These are phyloP conservation scores for Fusarium succisae DNA, from an alignment of 2,329 filamentous ascomycete genomes.

Conservation along the genomic window DNA sequence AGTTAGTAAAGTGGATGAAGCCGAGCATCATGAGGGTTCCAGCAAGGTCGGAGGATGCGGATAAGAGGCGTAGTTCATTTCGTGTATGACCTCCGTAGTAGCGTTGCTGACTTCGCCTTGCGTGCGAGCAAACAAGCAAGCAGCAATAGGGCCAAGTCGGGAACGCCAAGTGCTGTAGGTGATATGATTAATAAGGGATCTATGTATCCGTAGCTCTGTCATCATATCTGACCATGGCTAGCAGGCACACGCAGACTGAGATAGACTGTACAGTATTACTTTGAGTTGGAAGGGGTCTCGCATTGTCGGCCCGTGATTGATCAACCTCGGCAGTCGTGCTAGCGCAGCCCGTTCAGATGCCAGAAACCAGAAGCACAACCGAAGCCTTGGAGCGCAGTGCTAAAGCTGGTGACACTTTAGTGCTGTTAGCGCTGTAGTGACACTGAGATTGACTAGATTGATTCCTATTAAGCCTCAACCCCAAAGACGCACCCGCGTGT, in stretches of 20 bases:
- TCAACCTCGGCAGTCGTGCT: constrained; percentile 26
- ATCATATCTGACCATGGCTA: not conserved
- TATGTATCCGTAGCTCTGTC: not conserved
- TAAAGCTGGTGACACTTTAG: constrained; percentile 6
- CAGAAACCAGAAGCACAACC: constrained; percentile 30
- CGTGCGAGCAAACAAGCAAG: not conserved
- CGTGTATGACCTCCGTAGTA: not conserved
- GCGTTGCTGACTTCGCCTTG: constrained; percentile 2
- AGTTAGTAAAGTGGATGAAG: constrained; percentile 29
- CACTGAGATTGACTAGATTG: not conserved
- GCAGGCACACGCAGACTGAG: not conserved
- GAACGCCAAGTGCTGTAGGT: not conserved
- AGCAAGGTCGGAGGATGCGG: constrained; percentile 15
- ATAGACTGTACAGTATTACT: not conserved
- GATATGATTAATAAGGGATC: not conserved
- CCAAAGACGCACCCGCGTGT: constrained; percentile 21
- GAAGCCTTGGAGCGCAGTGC: constrained; percentile 20
- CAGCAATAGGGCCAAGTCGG: not conserved
- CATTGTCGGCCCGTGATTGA: constrained; percentile 15
- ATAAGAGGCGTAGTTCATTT: constrained; percentile 18
- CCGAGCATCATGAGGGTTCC: constrained; percentile 6
- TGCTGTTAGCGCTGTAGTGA: constrained; percentile 3
- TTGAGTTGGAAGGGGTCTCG: constrained; percentile 19
- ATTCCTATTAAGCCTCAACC: constrained; percentile 25
- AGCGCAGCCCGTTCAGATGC: constrained; percentile 24